These are phyloP conservation scores for Cochlearia excelsa DNA, from an alignment of 345 rosid species.

Conservation along the genomic window DNA sequence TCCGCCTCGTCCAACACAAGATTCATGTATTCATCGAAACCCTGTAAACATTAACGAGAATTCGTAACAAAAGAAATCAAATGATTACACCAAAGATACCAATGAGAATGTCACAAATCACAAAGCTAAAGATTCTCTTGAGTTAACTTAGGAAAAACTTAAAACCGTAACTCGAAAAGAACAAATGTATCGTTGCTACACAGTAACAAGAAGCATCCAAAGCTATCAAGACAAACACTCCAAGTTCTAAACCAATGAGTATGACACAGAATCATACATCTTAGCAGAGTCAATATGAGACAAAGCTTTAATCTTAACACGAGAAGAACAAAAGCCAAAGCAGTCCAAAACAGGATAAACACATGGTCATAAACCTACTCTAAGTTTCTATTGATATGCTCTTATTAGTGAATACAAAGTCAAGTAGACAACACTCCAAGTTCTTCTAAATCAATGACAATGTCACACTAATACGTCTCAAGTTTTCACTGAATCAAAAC, in stretches of 20 bases:
- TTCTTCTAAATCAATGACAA: neutral
- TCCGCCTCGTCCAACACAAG: conserved; percentile 95
- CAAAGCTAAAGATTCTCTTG: too few species aligned
- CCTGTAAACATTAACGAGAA: conserved; percentile 31
- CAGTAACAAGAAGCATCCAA: neutral
- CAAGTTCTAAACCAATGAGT: neutral
- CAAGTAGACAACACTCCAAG: too few species aligned
- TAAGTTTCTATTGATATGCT: neutral
- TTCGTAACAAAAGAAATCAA: neutral
- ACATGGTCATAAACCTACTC: neutral
- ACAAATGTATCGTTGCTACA: too few species aligned
- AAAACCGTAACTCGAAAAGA: neutral
- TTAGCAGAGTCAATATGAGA: neutral
- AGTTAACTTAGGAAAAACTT: neutral
- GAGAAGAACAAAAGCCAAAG: neutral
- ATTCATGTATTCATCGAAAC: conserved; percentile 98
- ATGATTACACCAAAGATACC: neutral
- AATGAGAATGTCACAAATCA: neutral
- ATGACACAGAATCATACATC: conserved; percentile 4
- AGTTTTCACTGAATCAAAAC: neutral
- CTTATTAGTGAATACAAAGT: too few species aligned
- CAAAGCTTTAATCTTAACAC: neutral
- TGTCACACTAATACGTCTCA: conserved; percentile 2
- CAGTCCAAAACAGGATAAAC: conserved; percentile 3
- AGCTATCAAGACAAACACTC: too few species aligned